Conservation (phyloP, 768 basidiomycete genomes). For the Astraeus odoratus region DNA sequence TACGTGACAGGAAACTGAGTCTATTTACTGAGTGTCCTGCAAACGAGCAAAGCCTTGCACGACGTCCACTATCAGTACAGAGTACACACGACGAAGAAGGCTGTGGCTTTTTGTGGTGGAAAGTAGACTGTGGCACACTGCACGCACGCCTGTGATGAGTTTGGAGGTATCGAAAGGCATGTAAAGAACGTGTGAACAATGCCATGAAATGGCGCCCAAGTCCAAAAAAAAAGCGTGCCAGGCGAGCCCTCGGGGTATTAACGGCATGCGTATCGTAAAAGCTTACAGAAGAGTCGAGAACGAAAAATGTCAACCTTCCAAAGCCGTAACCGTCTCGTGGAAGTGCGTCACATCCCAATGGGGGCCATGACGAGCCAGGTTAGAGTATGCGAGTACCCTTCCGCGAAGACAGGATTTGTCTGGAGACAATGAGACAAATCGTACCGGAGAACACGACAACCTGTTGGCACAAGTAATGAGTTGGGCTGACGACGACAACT, state of each 20-base stretch:
- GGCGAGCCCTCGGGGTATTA: neutral
- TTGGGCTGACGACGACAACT: neutral
- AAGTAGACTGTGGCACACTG: too few species aligned
- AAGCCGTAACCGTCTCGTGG: neutral
- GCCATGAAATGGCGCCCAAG: neutral
- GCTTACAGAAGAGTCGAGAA: too few species aligned
- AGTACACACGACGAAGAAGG: too few species aligned
- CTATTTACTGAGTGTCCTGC: too few species aligned
- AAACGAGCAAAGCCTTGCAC: too few species aligned
- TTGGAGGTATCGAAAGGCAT: too few species aligned
- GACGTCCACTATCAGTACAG: too few species aligned
- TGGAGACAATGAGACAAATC: constrained; percentile 4
- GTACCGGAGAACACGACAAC: constrained; percentile 11
- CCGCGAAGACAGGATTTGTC: constrained; percentile 4
- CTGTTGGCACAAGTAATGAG: neutral
- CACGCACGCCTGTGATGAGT: too few species aligned
- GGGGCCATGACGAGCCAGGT: neutral
- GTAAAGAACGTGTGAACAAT: neutral
- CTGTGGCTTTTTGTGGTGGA: too few species aligned
- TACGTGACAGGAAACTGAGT: too few species aligned
- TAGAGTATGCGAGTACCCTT: constrained; percentile 7
- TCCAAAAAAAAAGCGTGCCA: neutral
- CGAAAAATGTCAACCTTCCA: neutral
- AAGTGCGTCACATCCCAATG: too few species aligned
- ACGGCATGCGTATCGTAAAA: neutral